Percentiles rank a stretch among this genome's conserved stretches.
Conservation (phyloP, 2,329 filamentous ascomycete species). For the Metarhizium sp. region DNA sequence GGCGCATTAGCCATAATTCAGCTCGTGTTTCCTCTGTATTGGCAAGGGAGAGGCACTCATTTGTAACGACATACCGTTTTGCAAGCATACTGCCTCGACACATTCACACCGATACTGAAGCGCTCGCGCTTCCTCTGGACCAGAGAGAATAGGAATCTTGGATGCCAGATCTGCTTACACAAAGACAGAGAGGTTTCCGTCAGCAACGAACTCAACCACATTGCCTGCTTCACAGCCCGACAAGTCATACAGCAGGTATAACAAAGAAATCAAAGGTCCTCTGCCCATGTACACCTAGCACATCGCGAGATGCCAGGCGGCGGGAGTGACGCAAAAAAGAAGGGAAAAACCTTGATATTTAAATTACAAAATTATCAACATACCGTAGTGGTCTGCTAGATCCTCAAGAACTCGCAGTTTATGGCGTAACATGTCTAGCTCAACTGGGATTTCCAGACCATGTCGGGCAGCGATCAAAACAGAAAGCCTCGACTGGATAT, state of each 20-base stretch:
- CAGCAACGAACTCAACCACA: not conserved
- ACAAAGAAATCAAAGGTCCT: not conserved
- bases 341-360: slow-evolving; percentile 1
- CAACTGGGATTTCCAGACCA: slow-evolving; percentile 36
- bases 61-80: slow-evolving; percentile 18
- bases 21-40: not conserved
- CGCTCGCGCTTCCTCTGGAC: slow-evolving; percentile 46
- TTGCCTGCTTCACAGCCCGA: not conserved
- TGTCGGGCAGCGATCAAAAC: slow-evolving; percentile 37
- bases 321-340: not conserved
- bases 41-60: not conserved
- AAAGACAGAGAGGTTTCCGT: not conserved
- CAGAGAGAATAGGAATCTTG: slow-evolving; percentile 36
- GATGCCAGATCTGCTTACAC: slow-evolving; percentile 16
- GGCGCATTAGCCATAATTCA: not conserved
- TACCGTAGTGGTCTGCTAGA: slow-evolving; percentile 41
- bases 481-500: slow-evolving; percentile 41
- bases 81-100: slow-evolving; percentile 41
- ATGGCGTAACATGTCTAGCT: slow-evolving; percentile 46
- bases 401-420: slow-evolving; percentile 41
- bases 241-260: not conserved
- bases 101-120: slow-evolving; percentile 51
- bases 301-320: not conserved
- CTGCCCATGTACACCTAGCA: not conserved
- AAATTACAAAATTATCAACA: slow-evolving; percentile 9